Conservation (phyloP, 768 basidiomycete genomes). For the Trametes gibbosa region DNA sequence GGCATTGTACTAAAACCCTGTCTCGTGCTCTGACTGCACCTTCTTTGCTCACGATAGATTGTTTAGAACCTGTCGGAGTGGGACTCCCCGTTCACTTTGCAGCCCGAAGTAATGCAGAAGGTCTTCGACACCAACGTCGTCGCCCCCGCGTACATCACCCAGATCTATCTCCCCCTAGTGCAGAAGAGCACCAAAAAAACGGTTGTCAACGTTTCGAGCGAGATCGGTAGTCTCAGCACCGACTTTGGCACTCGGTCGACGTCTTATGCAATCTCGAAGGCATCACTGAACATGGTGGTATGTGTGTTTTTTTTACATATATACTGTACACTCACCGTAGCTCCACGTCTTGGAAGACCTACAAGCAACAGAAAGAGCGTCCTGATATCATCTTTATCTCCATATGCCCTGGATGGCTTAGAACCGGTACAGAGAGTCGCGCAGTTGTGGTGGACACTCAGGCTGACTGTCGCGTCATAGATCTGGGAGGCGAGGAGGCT, state of each 20-base stretch:
- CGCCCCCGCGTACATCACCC: slow-evolving; percentile 6
- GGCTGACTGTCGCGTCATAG: background rate
- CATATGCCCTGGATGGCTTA: slow-evolving; percentile 19
- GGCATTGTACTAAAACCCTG: slow-evolving; percentile 26
- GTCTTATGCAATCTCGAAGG: slow-evolving; percentile 11
- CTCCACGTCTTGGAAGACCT: slow-evolving; percentile 4
- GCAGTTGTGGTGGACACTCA: too few species aligned
- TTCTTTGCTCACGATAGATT: too few species aligned
- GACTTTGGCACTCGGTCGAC: background rate
- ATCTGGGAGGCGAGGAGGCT: slow-evolving; percentile 10
- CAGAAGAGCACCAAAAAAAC: slow-evolving; percentile 8
- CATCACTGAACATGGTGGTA: slow-evolving; percentile 16
- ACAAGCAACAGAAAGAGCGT: slow-evolving; percentile 14
- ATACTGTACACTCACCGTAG: background rate
- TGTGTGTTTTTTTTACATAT: background rate
- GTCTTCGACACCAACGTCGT: slow-evolving; percentile 7
- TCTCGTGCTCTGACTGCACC: background rate
- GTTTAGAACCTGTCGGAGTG: too few species aligned
- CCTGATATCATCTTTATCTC: slow-evolving; percentile 14
- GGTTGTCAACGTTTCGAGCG: slow-evolving; percentile 12
- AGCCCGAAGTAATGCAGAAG: background rate
- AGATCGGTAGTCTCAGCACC: background rate
- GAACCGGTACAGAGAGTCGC: slow-evolving; percentile 3
- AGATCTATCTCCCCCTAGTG: slow-evolving; percentile 6
- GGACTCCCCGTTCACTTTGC: slow-evolving; percentile 1